Evolutionary conservation across 2,329 filamentous ascomycete species (phyloP), one percentile per base, ranked within the genome.

Genomic region (Dryadomyces quercivorus): DNA sequence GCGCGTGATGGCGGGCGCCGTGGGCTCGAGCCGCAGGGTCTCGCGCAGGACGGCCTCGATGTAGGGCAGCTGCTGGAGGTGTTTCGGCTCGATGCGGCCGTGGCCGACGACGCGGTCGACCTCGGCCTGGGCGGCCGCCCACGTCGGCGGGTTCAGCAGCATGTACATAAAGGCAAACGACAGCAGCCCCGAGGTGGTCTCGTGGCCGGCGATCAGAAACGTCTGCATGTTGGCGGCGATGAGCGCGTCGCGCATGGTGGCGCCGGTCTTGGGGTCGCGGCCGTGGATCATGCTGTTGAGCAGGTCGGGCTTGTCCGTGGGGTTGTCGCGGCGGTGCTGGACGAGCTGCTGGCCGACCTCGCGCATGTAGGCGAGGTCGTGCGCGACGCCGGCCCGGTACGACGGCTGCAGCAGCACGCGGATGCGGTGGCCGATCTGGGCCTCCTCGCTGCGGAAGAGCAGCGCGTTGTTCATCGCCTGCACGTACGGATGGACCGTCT

Each of bases 401-500:
- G 53, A 56, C 15, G 53, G 57, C 26, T 47, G 50, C 51, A 59
- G 36, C 31, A 59, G 44, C n/a, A 20, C 18, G 26, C 46, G 51
- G 50, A 59, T 26, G 1, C 42, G 47, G 18, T 55, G 44, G 15
- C 56, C 56, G 10, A 59, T 50, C 52, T 59, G 57, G 21, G 44
- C 38, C 12, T 13, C 13, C 52, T 57, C 40, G 52, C 54, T 57
- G 40, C 52, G 52, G 2, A 73, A 69, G 57, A 77, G 74, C 26
- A 75, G 56, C 16, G 36, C 60, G 56, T 73, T 73, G 6, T 55
- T 62, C 85, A 89, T 87, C 31, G 82, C 78, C 49, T 75, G 66
- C 42, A 88, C 74, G 60, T 89, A 89, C 0, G 84, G 85, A 59
- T 90, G 85, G 64, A 85, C 70, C 9, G 80, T 72, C 15, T 86